phyloP scores from a whole-genome alignment of 2,329 filamentous ascomycete genomes.

The Trichophaea hybrida region DNA sequence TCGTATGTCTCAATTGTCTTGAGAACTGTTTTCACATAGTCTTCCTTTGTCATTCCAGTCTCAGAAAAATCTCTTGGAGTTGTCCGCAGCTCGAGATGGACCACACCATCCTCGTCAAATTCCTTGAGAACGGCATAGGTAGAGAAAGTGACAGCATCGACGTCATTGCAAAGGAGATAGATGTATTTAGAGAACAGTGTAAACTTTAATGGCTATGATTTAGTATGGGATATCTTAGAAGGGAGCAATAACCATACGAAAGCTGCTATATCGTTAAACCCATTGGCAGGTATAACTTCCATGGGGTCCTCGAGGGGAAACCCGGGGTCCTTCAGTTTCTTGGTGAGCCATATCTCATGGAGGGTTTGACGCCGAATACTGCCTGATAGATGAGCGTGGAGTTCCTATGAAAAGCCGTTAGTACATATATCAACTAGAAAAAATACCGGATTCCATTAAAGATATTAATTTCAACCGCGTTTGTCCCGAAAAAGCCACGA shows the following conservation, averaged over 20 bases:
- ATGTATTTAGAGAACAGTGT: conserved; percentile 66
- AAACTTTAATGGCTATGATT: conserved; percentile 36
- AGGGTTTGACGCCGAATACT: conserved; percentile 60
- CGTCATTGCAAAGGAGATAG: conserved; percentile 56
- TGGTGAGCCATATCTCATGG: conserved; percentile 56
- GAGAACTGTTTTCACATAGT: conserved; percentile 54
- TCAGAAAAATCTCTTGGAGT: conserved; percentile 52
- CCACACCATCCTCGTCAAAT: conserved; percentile 57
- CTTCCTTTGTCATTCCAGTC: conserved; percentile 42
- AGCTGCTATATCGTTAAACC: conserved; percentile 56
- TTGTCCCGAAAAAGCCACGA: background rate
- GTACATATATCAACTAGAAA: background rate
- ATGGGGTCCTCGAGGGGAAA: conserved; percentile 53
- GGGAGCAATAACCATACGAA: conserved; percentile 32
- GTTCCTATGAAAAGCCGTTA: conserved; percentile 35
- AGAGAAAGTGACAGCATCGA: conserved; percentile 44
- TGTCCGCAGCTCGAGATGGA: conserved; percentile 66
- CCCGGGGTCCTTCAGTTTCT: conserved; percentile 38
- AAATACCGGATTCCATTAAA: background rate
- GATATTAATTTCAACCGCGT: background rate
- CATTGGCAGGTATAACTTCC: conserved; percentile 54
- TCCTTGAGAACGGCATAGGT: conserved; percentile 50
- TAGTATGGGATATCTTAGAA: conserved; percentile 10
- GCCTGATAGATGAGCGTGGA: conserved; percentile 68
- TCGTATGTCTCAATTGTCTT: conserved; percentile 43